phyloP scores from a whole-genome alignment of 2,329 filamentous ascomycete genomes.

The Gyromitra esculenta region DNA sequence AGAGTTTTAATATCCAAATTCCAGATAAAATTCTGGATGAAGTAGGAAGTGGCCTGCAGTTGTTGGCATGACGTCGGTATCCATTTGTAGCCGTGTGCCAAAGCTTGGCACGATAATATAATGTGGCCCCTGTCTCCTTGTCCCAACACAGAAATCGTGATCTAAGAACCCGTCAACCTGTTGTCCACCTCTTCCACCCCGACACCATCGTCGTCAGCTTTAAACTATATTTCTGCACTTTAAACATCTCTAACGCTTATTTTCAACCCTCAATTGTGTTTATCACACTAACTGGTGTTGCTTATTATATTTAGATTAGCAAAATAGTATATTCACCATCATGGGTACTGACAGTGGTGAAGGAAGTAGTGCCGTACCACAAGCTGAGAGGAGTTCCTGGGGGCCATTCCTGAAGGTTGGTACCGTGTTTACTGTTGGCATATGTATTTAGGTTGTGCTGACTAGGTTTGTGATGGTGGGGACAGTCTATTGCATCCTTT shows the following conservation, averaged over 20 bases:
- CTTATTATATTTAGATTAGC: slow-evolving; percentile 23
- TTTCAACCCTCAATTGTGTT: slow-evolving; percentile 10
- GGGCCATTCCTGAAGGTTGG: slow-evolving; percentile 57
- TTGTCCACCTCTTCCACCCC: slow-evolving; percentile 13
- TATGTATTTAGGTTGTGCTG: slow-evolving; percentile 16
- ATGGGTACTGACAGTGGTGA: slow-evolving; percentile 45
- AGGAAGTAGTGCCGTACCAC: slow-evolving; percentile 50
- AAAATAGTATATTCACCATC: slow-evolving; percentile 14
- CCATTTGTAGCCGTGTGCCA: not conserved
- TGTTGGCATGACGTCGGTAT: slow-evolving; percentile 28
- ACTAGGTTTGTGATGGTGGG: slow-evolving; percentile 14
- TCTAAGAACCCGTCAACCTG: slow-evolving; percentile 12
- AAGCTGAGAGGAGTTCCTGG: slow-evolving; percentile 56
- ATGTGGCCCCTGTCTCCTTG: slow-evolving; percentile 22
- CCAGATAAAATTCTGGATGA: not conserved
- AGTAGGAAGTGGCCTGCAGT: not conserved
- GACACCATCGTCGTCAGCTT: slow-evolving; percentile 31
- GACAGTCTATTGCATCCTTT: slow-evolving; percentile 77
- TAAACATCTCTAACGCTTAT: slow-evolving; percentile 24
- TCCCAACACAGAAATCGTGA: slow-evolving; percentile 17
- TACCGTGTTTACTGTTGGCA: not conserved
- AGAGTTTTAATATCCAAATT: not conserved
- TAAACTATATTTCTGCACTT: slow-evolving; percentile 10
- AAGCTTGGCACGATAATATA: slow-evolving; percentile 45
- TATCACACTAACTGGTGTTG: slow-evolving; percentile 7